Percentiles rank a stretch among this genome's conserved stretches.
phyloP scores from a whole-genome alignment of 208 protist species.

The Crithidia acanthocephali region DNA sequence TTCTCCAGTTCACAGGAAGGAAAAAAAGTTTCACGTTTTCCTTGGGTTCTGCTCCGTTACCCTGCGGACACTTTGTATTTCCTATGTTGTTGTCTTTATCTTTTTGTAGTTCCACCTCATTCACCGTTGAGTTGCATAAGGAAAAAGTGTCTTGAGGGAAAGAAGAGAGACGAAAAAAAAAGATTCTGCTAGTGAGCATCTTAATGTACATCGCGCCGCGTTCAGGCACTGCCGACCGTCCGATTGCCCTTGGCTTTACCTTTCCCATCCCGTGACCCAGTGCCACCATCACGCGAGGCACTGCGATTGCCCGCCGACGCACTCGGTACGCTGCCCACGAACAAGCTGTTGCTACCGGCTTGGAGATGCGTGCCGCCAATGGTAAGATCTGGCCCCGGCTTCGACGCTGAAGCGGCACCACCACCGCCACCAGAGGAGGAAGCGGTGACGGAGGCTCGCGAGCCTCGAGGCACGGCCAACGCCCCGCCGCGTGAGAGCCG shows the following conservation, averaged over 20 bases:
- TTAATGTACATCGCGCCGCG: slow-evolving; percentile 6
- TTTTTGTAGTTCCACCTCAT: too few relatives aligned
- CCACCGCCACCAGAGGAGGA: background rate
- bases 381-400: slow-evolving; percentile 2
- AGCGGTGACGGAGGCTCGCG: background rate
- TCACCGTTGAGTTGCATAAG: too few relatives aligned
- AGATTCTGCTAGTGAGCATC: too few relatives aligned
- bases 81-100: too few relatives aligned
- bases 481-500: slow-evolving; percentile 25
- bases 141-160: too few relatives aligned
- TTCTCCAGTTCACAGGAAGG: too few relatives aligned
- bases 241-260: background rate
- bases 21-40: too few relatives aligned
- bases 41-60: too few relatives aligned
- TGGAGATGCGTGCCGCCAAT: slow-evolving; percentile 29
- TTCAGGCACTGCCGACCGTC: background rate
- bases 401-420: background rate
- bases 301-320: slow-evolving; percentile 9
- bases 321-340: slow-evolving; percentile 8
- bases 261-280: background rate
- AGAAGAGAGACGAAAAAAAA: too few relatives aligned
- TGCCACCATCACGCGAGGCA: slow-evolving; percentile 16
- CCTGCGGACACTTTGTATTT: too few relatives aligned
- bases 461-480: background rate
- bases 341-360: background rate